A percentile compares a stretch with the other conserved stretches of the same genome.
These are phyloP conservation scores for Jackrogersella multiformis DNA, from an alignment of 495 filamentous ascomycete genomes.

Conservation along the genomic window DNA sequence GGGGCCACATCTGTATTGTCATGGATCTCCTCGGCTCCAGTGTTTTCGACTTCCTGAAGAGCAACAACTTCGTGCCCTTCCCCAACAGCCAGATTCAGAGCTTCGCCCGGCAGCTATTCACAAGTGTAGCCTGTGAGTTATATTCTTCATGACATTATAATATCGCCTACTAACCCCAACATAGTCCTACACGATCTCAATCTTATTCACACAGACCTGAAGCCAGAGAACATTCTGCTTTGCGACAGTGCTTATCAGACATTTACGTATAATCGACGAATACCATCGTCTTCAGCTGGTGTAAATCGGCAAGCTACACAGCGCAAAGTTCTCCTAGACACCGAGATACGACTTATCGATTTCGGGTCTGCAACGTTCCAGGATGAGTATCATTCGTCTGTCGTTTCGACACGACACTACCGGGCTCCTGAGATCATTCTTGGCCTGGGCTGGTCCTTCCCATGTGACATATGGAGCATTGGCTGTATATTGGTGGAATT, in stretches of 20 bases:
- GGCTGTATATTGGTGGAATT: conserved; percentile 99
- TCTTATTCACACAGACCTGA: conserved; percentile 97
- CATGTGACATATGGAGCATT: conserved; percentile 99
- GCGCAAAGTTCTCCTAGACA: conserved; percentile 87
- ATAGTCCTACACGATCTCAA: conserved; percentile 96
- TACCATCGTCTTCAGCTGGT: conserved; percentile 87
- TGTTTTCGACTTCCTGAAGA: conserved; percentile 98
- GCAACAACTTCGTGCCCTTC: conserved; percentile 93
- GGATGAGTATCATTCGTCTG: conserved; percentile 97
- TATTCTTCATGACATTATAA: neutral
- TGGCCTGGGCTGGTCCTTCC: conserved; percentile 95
- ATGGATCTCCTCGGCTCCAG: conserved; percentile 96
- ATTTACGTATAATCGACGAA: conserved; percentile 94
- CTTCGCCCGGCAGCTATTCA: conserved; percentile 94
- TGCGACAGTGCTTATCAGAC: conserved; percentile 91
- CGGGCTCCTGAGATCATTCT: conserved; percentile 97
- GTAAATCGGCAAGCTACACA: conserved; percentile 81
- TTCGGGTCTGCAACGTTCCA: conserved; percentile 98
- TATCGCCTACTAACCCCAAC: conserved; percentile 42
- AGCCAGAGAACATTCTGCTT: conserved; percentile 97
- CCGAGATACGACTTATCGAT: conserved; percentile 96
- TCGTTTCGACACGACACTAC: conserved; percentile 96
- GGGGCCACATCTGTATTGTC: conserved; percentile 98
- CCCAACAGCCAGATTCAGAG: conserved; percentile 99
- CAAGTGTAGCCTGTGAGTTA: conserved; percentile 95